Conservation (phyloP, 768 basidiomycete species). For the Rhodosporidiobolus odoratus region DNA sequence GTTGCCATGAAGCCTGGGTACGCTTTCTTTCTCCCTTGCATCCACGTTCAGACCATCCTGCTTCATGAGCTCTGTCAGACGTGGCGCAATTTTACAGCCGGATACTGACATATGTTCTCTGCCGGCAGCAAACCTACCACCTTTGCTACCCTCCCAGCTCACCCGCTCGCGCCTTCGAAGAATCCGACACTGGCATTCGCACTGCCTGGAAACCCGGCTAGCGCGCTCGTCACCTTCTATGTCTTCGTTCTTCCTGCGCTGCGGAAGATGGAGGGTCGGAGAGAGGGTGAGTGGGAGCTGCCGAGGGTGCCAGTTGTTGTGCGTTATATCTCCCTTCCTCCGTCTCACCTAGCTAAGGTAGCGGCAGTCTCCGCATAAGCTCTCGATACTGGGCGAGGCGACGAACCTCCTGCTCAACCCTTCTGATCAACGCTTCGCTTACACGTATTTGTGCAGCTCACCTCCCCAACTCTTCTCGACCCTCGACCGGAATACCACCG, state of each 20-base stretch:
- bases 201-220: slow-evolving; percentile 82
- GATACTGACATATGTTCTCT: not conserved
- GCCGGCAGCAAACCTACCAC: slow-evolving; percentile 69
- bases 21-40: not conserved
- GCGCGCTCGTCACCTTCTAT: slow-evolving; percentile 78
- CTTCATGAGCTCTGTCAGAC: too few relatives aligned
- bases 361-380: too few relatives aligned
- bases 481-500: slow-evolving; percentile 77
- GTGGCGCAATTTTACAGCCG: too few relatives aligned
- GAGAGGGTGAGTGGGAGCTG: slow-evolving; percentile 37
- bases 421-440: too few relatives aligned
- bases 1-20: slow-evolving; percentile 66
- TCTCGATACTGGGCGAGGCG: too few relatives aligned
- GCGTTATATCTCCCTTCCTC: not conserved
- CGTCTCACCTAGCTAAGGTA: not conserved
- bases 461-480: slow-evolving; percentile 58
- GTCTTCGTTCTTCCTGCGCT: slow-evolving; percentile 70
- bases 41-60: not conserved
- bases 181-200: slow-evolving; percentile 66
- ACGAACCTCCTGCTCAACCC: too few relatives aligned
- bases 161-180: slow-evolving; percentile 42
- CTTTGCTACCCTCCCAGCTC: slow-evolving; percentile 67
- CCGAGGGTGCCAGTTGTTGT: slow-evolving; percentile 39
- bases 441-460: slow-evolving; percentile 27
- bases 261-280: slow-evolving; percentile 45